phyloP scores from a whole-genome alignment of 2,329 filamentous ascomycete genomes.

The Xylariaceae sp. region DNA sequence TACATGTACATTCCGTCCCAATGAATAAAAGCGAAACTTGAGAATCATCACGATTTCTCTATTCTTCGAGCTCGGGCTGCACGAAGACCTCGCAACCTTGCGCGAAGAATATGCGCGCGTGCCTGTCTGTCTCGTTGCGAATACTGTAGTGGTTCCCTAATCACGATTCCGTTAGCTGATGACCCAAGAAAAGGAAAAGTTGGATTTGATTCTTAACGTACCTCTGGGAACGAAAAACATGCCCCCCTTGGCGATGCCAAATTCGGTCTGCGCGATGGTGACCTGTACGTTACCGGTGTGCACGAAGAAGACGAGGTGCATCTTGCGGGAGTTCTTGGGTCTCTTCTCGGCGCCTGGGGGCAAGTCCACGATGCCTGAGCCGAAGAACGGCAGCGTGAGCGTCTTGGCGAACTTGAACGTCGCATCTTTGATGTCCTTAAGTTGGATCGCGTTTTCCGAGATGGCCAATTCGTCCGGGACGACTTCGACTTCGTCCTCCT shows the following conservation, averaged over 20 bases:
- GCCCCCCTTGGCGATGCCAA: conserved; percentile 85
- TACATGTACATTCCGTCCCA: not conserved
- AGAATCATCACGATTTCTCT: too few species aligned
- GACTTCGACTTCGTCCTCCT: conserved; percentile 62
- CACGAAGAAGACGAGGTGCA: conserved; percentile 98
- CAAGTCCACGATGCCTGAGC: conserved; percentile 87
- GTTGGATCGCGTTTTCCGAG: conserved; percentile 61
- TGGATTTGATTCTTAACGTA: conserved; percentile 57
- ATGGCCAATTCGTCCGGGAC: conserved; percentile 64
- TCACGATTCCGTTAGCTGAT: conserved; percentile 15
- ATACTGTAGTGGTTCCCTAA: conserved; percentile 94
- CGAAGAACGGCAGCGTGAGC: conserved; percentile 83
- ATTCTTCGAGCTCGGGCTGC: conserved; percentile 34
- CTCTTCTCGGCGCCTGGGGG: conserved; percentile 84
- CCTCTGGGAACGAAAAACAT: conserved; percentile 95
- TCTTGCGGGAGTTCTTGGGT: conserved; percentile 90
- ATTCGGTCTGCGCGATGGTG: conserved; percentile 75
- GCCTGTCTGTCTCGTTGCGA: conserved; percentile 74
- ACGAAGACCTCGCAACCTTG: conserved; percentile 73
- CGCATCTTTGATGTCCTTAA: conserved; percentile 65
- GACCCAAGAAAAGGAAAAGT: conserved; percentile 20
- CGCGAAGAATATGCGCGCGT: conserved; percentile 87
- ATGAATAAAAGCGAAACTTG: too few species aligned
- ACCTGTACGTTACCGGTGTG: conserved; percentile 83
- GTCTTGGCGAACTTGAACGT: conserved; percentile 91